phyloP scores from a whole-genome alignment of 306 rosid genomes.

The Parietaria judaica region DNA sequence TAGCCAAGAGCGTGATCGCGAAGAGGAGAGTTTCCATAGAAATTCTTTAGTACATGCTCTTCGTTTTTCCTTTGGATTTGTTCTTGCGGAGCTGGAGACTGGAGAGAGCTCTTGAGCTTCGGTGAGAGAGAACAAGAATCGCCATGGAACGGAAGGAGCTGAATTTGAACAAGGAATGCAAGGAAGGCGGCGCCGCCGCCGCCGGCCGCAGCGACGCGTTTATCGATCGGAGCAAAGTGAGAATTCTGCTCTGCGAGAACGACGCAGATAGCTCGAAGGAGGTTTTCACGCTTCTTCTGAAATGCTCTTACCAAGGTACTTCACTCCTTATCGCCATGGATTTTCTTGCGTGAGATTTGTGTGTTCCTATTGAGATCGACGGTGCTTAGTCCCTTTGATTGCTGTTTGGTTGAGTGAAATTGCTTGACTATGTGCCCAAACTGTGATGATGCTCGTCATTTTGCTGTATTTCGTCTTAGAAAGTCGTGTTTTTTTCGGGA shows the following conservation, averaged over 20 bases:
- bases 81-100: background rate
- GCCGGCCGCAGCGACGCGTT: conserved; percentile 55
- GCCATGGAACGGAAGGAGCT: conserved; percentile 48
- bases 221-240: conserved; percentile 85
- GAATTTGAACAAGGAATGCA: conserved; percentile 50
- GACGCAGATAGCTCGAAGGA: conserved; percentile 69
- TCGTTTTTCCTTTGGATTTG: conserved; percentile 3
- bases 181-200: conserved; percentile 27
- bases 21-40: conserved; percentile 13
- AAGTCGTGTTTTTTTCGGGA: no score
- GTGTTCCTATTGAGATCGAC: no score
- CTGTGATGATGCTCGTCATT: no score
- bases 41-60: conserved; percentile 19
- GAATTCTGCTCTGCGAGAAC: conserved; percentile 88
- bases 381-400: background rate
- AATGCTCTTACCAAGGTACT: conserved; percentile 85
- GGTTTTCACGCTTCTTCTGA: conserved; percentile 68
- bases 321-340: background rate
- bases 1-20: conserved; percentile 6
- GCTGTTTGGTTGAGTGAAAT: background rate
- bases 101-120: conserved; percentile 3
- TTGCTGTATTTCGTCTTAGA: no score
- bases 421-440: background rate
- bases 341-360: background rate
- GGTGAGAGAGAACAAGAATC: background rate